phyloP scores from a whole-genome alignment of 108 stramenopile species.

The Cyclotella kingstonii region DNA sequence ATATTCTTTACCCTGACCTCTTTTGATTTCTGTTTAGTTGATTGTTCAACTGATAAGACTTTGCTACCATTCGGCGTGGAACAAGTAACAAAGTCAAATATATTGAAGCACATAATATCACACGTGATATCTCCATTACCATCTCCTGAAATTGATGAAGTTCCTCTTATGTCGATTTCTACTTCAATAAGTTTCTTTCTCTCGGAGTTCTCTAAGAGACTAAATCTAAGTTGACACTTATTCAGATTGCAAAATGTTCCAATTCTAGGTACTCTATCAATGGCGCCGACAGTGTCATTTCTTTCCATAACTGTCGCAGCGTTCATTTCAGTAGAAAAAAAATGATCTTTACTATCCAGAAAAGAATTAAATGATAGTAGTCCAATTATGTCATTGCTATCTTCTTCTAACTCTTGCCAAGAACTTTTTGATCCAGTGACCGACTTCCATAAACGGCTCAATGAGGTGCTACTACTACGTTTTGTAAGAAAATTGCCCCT shows the following conservation, averaged over 20 bases:
- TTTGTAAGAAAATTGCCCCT: conserved; percentile 2
- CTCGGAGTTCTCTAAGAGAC: conserved; percentile 9
- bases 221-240: conserved; percentile 9
- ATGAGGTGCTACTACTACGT: conserved; percentile 4
- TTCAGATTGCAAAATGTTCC: conserved; percentile 12
- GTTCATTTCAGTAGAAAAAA: neutral
- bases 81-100: conserved; percentile 33
- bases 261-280: neutral
- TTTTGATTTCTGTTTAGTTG: neutral
- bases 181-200: conserved; percentile 31
- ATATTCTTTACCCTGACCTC: neutral
- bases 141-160: conserved; percentile 47
- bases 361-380: neutral
- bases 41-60: conserved; percentile 32
- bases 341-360: neutral
- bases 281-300: neutral
- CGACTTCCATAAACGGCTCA: conserved; percentile 22
- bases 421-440: conserved; percentile 17
- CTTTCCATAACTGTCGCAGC: neutral
- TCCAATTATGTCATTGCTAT: neutral
- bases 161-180: conserved; percentile 37
- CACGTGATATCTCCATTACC: conserved; percentile 61
- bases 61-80: conserved; percentile 7
- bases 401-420: conserved; percentile 12
- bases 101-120: conserved; percentile 58